Evolutionary conservation across 176 grass and related monocot species (phyloP).

Genomic region (Themeda triandra): DNA sequence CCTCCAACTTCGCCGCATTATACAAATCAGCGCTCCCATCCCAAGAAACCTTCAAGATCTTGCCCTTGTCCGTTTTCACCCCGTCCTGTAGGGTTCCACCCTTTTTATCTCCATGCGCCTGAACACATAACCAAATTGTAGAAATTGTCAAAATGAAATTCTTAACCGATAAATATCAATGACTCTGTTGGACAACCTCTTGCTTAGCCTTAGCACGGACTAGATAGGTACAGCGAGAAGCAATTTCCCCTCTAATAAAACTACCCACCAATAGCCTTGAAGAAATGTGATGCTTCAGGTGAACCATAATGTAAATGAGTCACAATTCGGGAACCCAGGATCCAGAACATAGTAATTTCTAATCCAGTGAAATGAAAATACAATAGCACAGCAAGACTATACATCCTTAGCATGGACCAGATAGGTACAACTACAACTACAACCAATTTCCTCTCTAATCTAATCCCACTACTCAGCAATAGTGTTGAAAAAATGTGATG

Average conservation of each 20-base stretch:
- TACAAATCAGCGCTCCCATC: constrained; percentile 60
- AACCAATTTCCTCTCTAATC: background rate
- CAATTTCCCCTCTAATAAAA: background rate
- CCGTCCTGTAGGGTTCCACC: constrained; percentile 18
- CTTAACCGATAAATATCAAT: background rate
- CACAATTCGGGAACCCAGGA: background rate
- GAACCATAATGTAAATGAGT: background rate
- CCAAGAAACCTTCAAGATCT: constrained; percentile 91
- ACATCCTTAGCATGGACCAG: background rate
- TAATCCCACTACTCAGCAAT: background rate
- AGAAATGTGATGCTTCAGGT: background rate
- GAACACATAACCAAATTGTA: background rate
- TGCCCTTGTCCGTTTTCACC: constrained; percentile 48
- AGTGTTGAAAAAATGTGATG: background rate
- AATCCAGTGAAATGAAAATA: background rate
- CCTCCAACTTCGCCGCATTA: constrained; percentile 55
- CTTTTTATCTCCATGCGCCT: constrained; percentile 45
- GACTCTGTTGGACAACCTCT: background rate
- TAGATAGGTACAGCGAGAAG: background rate
- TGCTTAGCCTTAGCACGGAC: background rate
- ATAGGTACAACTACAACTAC: background rate
- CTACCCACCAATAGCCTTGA: background rate
- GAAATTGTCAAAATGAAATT: background rate
- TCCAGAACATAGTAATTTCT: background rate
- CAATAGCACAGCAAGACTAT: background rate